These are phyloP conservation scores for Lentinula boryana DNA, from an alignment of 768 basidiomycete species.

Conservation along the genomic window DNA sequence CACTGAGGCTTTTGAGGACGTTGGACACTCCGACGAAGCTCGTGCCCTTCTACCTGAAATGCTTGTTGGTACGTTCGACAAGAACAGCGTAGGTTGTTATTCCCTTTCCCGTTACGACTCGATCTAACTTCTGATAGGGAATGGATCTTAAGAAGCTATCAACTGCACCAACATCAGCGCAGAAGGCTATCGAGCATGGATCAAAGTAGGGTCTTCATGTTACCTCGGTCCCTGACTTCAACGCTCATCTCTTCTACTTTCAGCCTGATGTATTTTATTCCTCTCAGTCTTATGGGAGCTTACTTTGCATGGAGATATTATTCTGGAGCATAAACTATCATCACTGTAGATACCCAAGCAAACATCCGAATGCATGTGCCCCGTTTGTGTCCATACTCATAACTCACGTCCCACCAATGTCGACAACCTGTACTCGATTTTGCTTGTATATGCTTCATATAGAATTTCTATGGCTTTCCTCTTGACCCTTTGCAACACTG, in stretches of 20 bases:
- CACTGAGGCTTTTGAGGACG: slow-evolving; percentile 98
- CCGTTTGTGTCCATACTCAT: not conserved
- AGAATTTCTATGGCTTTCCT: not conserved
- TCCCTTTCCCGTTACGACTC: slow-evolving; percentile 1
- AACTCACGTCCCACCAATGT: not conserved
- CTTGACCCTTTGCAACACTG: not conserved
- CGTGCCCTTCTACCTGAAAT: slow-evolving; percentile 75
- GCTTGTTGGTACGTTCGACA: slow-evolving; percentile 79
- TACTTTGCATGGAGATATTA: slow-evolving; percentile 90
- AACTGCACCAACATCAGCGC: slow-evolving; percentile 31
- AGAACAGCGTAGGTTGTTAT: slow-evolving; percentile 47
- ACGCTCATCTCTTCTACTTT: slow-evolving; percentile 5
- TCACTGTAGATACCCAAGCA: slow-evolving; percentile 29
- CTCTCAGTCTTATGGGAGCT: slow-evolving; percentile 69
- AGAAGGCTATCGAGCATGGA: slow-evolving; percentile 53
- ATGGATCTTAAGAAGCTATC: slow-evolving; percentile 47
- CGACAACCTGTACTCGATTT: not conserved
- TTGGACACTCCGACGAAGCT: slow-evolving; percentile 98
- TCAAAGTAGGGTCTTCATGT: slow-evolving; percentile 47
- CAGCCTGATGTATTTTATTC: slow-evolving; percentile 81
- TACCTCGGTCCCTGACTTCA: slow-evolving; percentile 5
- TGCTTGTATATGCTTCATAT: not conserved
- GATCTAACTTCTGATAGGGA: slow-evolving; percentile 26
- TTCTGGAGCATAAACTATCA: slow-evolving; percentile 23
- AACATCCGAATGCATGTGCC: not conserved